Evolutionary conservation across 176 grass and related monocot genomes (phyloP).

Genomic region (Musa schizocarpa): DNA sequence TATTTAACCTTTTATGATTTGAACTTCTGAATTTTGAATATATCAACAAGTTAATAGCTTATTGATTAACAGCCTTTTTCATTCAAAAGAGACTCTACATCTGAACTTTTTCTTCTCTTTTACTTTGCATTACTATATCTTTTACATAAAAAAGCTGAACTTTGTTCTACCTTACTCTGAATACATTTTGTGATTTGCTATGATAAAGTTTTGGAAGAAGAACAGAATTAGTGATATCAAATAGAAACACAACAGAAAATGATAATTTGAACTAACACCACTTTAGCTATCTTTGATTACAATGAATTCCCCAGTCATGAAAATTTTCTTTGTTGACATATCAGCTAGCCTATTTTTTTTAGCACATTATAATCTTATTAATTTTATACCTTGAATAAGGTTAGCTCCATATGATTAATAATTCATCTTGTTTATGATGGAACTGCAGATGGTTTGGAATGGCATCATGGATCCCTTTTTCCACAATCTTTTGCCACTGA

Average conservation of each 20-base stretch:
- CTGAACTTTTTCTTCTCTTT: neutral
- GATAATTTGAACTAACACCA: neutral
- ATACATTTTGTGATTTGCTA: neutral
- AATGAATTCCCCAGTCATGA: neutral
- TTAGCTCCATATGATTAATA: neutral
- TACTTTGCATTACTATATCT: neutral
- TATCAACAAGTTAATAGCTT: neutral
- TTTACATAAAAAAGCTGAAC: neutral
- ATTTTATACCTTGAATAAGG: neutral
- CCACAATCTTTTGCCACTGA: neutral
- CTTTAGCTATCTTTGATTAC: neutral
- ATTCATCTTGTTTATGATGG: neutral
- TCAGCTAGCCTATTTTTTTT: neutral
- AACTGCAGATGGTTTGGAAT: constrained; percentile 4
- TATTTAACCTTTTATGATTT: neutral
- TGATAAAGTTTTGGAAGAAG: neutral
- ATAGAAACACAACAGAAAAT: neutral
- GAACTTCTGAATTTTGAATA: neutral
- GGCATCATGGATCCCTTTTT: neutral
- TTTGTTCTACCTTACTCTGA: neutral
- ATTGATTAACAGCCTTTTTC: neutral
- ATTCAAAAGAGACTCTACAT: neutral
- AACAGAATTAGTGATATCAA: neutral
- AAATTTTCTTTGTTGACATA: neutral
- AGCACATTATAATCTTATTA: neutral